Evolutionary conservation across 345 rosid species (phyloP).

Genomic region (Abelmoschus esculentus): DNA sequence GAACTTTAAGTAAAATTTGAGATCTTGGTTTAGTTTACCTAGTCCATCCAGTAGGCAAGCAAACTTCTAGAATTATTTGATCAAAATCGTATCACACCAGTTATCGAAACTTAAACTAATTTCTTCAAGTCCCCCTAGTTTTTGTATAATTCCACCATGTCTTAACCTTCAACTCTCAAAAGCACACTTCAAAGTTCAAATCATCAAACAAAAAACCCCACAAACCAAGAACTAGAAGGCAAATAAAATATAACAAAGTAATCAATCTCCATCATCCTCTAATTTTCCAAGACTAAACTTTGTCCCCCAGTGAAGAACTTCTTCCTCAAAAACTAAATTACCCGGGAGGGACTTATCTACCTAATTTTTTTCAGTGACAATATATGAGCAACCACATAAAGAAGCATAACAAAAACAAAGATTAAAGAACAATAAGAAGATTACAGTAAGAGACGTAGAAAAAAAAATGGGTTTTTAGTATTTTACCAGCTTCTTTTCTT

Average conservation of each 20-base stretch:
- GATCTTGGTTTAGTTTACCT: slow-evolving; percentile 4
- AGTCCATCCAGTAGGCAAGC: background rate
- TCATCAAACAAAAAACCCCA: background rate
- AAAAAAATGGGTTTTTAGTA: background rate
- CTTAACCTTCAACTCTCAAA: background rate
- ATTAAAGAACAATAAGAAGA: background rate
- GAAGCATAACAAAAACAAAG: background rate
- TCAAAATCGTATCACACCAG: background rate
- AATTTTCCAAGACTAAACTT: background rate
- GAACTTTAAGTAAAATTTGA: background rate
- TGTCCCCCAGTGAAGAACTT: background rate
- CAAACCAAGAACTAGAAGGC: background rate
- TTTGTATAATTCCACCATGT: background rate
- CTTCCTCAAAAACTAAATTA: background rate
- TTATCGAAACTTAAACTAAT: background rate
- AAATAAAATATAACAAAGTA: background rate
- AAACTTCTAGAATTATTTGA: background rate
- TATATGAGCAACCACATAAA: background rate
- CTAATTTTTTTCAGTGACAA: background rate
- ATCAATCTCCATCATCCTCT: background rate
- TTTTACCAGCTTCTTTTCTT: slow-evolving; percentile 59
- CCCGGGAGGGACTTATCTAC: background rate
- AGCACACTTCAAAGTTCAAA: background rate
- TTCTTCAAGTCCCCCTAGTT: background rate
- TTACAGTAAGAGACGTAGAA: background rate